phyloP scores from a whole-genome alignment of 2,329 filamentous ascomycete species.

The Fusarium brevicatenulatum region DNA sequence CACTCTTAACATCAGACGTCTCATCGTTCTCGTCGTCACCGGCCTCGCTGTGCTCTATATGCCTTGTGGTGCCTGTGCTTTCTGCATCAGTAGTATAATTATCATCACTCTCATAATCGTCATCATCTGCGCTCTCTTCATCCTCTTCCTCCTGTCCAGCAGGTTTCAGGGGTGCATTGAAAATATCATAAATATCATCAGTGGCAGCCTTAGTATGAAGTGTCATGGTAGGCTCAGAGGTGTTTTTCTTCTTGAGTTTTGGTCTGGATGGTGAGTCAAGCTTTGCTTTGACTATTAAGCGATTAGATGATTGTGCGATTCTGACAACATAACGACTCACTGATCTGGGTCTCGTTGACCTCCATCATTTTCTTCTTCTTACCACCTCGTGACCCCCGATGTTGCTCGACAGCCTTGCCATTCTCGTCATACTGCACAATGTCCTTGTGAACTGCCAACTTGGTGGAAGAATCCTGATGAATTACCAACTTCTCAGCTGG shows the following conservation, averaged over 20 bases:
- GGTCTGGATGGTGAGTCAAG: conserved; percentile 87
- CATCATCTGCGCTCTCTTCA: conserved; percentile 65
- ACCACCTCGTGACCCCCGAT: conserved; percentile 57
- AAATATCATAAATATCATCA: conserved; percentile 97
- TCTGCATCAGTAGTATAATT: conserved; percentile 89
- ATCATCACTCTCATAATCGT: conserved; percentile 76
- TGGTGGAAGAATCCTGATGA: conserved; percentile 38
- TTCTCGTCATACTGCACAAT: conserved; percentile 66
- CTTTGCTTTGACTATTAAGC: conserved; percentile 82
- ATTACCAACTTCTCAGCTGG: conserved; percentile 12
- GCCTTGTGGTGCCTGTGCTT: conserved; percentile 80
- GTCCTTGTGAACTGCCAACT: conserved; percentile 43
- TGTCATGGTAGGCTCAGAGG: conserved; percentile 93
- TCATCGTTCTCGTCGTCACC: conserved; percentile 60
- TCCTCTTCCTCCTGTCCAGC: conserved; percentile 44
- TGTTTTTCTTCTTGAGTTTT: conserved; percentile 82
- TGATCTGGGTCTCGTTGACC: conserved; percentile 90
- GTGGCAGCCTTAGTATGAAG: conserved; percentile 94
- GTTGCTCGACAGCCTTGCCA: conserved; percentile 59
- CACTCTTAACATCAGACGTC: conserved; percentile 67
- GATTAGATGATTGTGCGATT: conserved; percentile 44
- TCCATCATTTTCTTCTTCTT: conserved; percentile 86
- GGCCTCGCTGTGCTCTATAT: conserved; percentile 62
- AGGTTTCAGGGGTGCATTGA: conserved; percentile 76
- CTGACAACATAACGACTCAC: conserved; percentile 61